Base-by-base conservation (phyloP, 73 alveolate genomes). In the Symbiodinium natans region DNA sequence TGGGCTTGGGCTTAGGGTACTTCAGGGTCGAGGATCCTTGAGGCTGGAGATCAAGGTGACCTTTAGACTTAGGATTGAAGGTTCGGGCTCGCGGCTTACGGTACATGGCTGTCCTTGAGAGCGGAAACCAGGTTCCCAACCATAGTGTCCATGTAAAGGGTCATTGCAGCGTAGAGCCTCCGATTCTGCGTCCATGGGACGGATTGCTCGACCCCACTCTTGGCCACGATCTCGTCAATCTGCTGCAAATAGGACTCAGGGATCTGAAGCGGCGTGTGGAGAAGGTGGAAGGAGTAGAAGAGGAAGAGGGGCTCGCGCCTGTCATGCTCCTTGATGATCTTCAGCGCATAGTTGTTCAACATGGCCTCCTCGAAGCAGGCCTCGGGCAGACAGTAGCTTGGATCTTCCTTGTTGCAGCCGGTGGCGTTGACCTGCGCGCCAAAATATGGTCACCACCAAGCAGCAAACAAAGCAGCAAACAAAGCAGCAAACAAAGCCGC, bases 191-290 rank as follows among this genome's bases (percentile, higher is more conserved):
- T 40, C 77, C 77, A 63, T 23, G 38, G 46, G 74, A 83, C 6
- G 41, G 11, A 6, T 15, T 83, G 73, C 73, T 23, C 34, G 77
- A 63, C 77, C 13, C 75, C 77, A 25, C 39, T 83, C 8, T 8
- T 17, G 41, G 40, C 48, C 39, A 42, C 92, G 10, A 25, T 29
- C 17, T 31, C 8, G 46, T 43, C 74, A 33, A 83, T 43, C 92
- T 83, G n/a, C 77, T 63, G 41, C 42, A 41, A 33, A 75, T 83
- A 83, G 42, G 41, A 42, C 41, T 41, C 42, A 0, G 92, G 92
- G 38, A 83, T 33, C 92, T 83, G 92, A 42, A 83, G 17, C 31
- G 92, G 92, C 1, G 92, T 83, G 92, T 83, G 92, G 74, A 83
- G 41, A 15, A 83, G 41, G 31, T 83, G 92, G 75, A 43, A 83